These are phyloP conservation scores for Teunomyces gatunensis DNA, from an alignment of 805 yeast species.

Conservation along the genomic window DNA sequence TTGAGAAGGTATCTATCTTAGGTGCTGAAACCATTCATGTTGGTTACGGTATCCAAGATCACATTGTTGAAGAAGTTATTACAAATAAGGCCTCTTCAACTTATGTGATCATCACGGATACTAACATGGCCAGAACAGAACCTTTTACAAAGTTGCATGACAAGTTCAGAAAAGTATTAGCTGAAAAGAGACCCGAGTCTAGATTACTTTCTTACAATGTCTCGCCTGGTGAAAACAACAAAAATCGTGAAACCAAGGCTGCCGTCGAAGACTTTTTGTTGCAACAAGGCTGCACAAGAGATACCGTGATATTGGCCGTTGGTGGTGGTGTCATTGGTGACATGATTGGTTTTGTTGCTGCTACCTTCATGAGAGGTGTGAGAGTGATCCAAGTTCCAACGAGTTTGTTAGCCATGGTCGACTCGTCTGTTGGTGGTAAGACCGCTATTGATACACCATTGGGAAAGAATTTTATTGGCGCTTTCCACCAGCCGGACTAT, in stretches of 20 bases:
- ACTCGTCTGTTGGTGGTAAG: conserved; percentile 96
- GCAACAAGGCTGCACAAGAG: conserved; percentile 86
- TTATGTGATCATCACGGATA: conserved; percentile 86
- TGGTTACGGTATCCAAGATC: conserved; percentile 76
- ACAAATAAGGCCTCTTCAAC: conserved; percentile 74
- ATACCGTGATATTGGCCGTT: conserved; percentile 87
- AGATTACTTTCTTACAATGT: conserved; percentile 73
- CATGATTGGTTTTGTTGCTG: conserved; percentile 98
- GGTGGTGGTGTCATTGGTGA: conserved; percentile 99
- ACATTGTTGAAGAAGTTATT: conserved; percentile 68
- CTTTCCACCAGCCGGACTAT: conserved; percentile 93
- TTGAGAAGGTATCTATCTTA: conserved; percentile 66
- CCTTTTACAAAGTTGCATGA: conserved; percentile 49
- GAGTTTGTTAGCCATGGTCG: conserved; percentile 93
- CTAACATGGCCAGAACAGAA: conserved; percentile 68
- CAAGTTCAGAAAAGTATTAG: conserved; percentile 41
- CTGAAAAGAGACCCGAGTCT: conserved; percentile 44
- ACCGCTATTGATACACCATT: conserved; percentile 96
- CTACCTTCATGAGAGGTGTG: conserved; percentile 98
- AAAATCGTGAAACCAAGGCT: conserved; percentile 86
- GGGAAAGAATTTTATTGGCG: conserved; percentile 94
- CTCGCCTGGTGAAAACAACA: conserved; percentile 91
- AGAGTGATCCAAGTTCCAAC: conserved; percentile 93
- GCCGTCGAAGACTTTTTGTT: conserved; percentile 88
- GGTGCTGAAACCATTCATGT: conserved; percentile 85